A percentile compares a stretch with the other conserved stretches of the same genome.
Evolutionary conservation across 768 basidiomycete genomes (phyloP).

Genomic region (Tremella fuciformis): DNA sequence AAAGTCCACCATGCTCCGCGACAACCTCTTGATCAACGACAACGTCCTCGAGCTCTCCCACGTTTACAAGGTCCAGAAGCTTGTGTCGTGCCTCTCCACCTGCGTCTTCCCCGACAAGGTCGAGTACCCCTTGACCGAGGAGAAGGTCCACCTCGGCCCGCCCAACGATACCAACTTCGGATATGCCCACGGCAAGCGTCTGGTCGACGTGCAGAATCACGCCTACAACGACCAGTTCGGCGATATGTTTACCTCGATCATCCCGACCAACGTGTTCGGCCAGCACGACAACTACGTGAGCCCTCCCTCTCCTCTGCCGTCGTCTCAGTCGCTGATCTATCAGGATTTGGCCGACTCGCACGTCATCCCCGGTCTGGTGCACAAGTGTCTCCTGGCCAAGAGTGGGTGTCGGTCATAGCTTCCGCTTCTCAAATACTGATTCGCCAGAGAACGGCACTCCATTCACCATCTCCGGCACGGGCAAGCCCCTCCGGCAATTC

Average conservation of each 20-base stretch:
- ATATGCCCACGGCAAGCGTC: constrained; percentile 90
- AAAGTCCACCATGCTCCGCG: constrained; percentile 91
- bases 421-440: background rate
- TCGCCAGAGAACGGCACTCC: constrained; percentile 70
- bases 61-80: constrained; percentile 61
- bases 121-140: constrained; percentile 86
- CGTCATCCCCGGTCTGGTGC: constrained; percentile 90
- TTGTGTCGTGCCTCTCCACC: constrained; percentile 93
- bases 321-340: background rate
- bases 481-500: constrained; percentile 92
- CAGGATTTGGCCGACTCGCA: constrained; percentile 87
- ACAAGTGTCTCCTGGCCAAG: constrained; percentile 89
- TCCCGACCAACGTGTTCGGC: constrained; percentile 97
- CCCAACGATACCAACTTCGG: constrained; percentile 95
- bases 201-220: constrained; percentile 93
- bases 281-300: constrained; percentile 78
- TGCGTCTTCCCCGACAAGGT: constrained; percentile 98
- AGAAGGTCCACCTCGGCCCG: constrained; percentile 84
- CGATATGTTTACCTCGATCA: constrained; percentile 90
- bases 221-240: constrained; percentile 96
- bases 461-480: constrained; percentile 83
- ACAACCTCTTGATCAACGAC: constrained; percentile 93
- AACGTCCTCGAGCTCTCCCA: constrained; percentile 79
- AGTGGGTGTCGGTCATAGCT: constrained; percentile 56
- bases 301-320: background rate